Conservation (phyloP, 371 early-diverging fungal genomes). For the Actinomucor elegans region DNA sequence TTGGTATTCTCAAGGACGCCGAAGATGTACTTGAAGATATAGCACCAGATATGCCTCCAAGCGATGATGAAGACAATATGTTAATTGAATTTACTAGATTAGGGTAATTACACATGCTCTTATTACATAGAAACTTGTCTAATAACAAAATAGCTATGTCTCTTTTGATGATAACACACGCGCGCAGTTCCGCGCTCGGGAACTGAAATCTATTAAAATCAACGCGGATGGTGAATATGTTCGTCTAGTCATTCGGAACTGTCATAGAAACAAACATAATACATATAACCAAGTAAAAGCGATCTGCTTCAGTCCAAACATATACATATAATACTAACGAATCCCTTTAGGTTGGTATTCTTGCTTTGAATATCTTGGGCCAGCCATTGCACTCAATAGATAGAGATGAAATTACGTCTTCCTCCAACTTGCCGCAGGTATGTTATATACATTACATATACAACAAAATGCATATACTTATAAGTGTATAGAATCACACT, state of each 20-base stretch:
- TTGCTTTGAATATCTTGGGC: conserved; percentile 62
- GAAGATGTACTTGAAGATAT: conserved; percentile 21
- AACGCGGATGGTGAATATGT: conserved; percentile 74
- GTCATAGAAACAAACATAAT: conserved; percentile 71
- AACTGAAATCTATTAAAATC: conserved; percentile 75
- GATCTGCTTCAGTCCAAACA: not conserved
- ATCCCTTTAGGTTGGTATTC: conserved; percentile 65
- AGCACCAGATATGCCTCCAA: conserved; percentile 16
- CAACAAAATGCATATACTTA: not conserved
- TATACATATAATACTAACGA: not conserved
- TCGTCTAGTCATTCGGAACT: conserved; percentile 68
- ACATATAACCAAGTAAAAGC: conserved; percentile 71
- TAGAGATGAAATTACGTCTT: conserved; percentile 1
- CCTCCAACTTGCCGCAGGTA: not conserved
- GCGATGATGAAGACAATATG: conserved; percentile 28
- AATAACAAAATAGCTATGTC: conserved; percentile 31
- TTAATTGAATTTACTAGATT: conserved; percentile 40
- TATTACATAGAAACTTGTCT: not conserved
- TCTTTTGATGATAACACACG: conserved; percentile 47
- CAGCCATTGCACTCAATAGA: conserved; percentile 18
- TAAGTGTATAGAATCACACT: conserved; percentile 34
- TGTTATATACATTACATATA: not conserved
- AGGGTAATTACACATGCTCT: conserved; percentile 19
- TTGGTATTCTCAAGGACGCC: conserved; percentile 45
- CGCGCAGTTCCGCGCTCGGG: conserved; percentile 56